phyloP scores from a whole-genome alignment of 1,284 basidiomycete genomes.

The Ceratobasidium sp. region DNA sequence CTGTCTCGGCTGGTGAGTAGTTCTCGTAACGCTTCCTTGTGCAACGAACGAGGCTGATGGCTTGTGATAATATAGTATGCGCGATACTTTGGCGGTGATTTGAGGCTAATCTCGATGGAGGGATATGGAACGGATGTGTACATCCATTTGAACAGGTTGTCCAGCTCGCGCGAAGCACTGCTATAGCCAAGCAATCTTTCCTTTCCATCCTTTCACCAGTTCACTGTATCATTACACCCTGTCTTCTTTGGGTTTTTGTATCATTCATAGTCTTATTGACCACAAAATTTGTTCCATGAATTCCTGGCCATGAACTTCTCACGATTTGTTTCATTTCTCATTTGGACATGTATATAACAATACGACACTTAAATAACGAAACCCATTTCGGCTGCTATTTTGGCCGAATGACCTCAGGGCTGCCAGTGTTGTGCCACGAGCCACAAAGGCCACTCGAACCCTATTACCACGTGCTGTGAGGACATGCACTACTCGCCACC shows the following conservation, averaged over 20 bases:
- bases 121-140: slow-evolving; percentile 94
- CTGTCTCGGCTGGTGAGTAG: slow-evolving; percentile 81
- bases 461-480: background rate
- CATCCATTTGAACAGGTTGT: slow-evolving; percentile 86
- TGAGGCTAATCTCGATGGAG: slow-evolving; percentile 98
- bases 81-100: slow-evolving; percentile 94
- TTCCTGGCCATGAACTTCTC: too few relatives aligned
- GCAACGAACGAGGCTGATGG: slow-evolving; percentile 14
- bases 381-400: too few relatives aligned
- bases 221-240: slow-evolving; percentile 12
- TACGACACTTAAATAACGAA: too few relatives aligned
- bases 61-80: slow-evolving; percentile 71
- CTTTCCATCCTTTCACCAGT: background rate
- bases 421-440: background rate
- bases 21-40: background rate
- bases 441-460: background rate
- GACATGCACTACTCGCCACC: background rate
- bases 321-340: too few relatives aligned
- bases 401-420: too few relatives aligned
- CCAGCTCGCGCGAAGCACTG: slow-evolving; percentile 78
- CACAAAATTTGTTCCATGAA: background rate
- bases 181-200: slow-evolving; percentile 48
- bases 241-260: background rate
- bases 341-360: too few relatives aligned
- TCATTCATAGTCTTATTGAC: slow-evolving; percentile 7